Evolutionary conservation across 768 basidiomycete species (phyloP).

Genomic region (Strobilomyces dryophilus): DNA sequence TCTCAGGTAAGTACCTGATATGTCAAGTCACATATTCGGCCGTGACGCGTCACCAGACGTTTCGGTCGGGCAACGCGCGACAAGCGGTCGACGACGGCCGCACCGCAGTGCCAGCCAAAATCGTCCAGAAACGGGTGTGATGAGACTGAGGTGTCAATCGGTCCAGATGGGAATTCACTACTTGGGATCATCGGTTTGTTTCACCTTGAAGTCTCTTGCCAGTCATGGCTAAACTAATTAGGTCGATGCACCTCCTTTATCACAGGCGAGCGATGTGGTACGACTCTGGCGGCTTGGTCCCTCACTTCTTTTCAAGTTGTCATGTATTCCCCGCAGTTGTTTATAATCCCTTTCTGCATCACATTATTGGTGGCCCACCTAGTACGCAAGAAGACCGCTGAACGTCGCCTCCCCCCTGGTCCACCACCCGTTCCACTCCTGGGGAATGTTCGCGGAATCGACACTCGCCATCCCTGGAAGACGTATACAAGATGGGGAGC

Average conservation of each 20-base stretch:
- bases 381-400: conserved; percentile 2
- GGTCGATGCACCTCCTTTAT: not conserved
- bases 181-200: not conserved
- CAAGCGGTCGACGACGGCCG: too few species aligned
- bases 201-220: not conserved
- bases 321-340: conserved; percentile 3
- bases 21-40: too few species aligned
- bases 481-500: conserved; percentile 18
- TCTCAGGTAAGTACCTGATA: too few species aligned
- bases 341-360: conserved; percentile 7
- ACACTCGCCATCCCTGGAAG: conserved; percentile 19
- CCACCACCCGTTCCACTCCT: conserved; percentile 18
- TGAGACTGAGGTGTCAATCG: too few species aligned
- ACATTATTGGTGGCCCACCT: conserved; percentile 8
- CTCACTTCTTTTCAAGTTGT: too few species aligned
- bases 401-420: conserved; percentile 19
- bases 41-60: too few species aligned
- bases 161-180: not conserved
- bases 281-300: not conserved
- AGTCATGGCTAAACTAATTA: not conserved
- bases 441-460: conserved; percentile 19
- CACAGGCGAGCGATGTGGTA: not conserved
- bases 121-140: too few species aligned
- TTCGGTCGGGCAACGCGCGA: too few species aligned
- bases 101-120: too few species aligned